Base-by-base conservation (phyloP, 352 stramenopile genomes). In the Phytopythium montanum region DNA sequence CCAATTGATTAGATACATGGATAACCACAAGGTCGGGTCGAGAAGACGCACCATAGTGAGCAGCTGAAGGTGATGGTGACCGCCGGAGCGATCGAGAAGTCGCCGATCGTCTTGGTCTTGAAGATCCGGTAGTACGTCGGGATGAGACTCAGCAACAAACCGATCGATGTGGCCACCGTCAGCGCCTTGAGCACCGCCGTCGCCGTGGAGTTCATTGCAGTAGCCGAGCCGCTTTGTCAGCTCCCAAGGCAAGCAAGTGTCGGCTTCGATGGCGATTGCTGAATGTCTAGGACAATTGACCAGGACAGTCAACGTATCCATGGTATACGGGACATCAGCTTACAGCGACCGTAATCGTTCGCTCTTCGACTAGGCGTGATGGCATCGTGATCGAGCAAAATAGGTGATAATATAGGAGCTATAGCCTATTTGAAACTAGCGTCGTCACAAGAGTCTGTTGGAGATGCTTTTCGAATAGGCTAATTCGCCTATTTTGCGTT, bases 141-240 rank as follows among this genome's bases (percentile, higher is more conserved):
- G 19, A 61, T 56, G 10, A 61, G 65, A 23, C 65, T 71, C 2
- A 71, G 29, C 10, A 53, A 23, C 41, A 68, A 21, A 10, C 50
- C 54, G 41, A 71, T 65, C 2, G 60, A 60, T 16, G 53, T 56
- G 48, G 58, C 23, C 14, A 68, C 65, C 34, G 61, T 59, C 64
- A 70, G n/a, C 14, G 62, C 38, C 19, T 70, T 62, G 39, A 75
- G 44, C 44, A 68, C 42, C 5, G 56, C 60, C 8, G 62, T 39
- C n/a, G 56, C 39, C 16, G 39, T 28, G 5, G 28, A 39, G 31
- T 36, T 50, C 50, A 56, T 56, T 19, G 33, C 34, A 0, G 19
- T 46, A 0, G 19, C 16, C 18, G 48, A 8, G 48, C 0, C 25
- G 10, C 1, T 13, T 5, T 16, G 25, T 38, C 33, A 38, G 33